Percentiles rank a stretch among this genome's conserved stretches.
These are phyloP conservation scores for Styphnolobium japonicum DNA, from an alignment of 306 rosid species.

Conservation along the genomic window DNA sequence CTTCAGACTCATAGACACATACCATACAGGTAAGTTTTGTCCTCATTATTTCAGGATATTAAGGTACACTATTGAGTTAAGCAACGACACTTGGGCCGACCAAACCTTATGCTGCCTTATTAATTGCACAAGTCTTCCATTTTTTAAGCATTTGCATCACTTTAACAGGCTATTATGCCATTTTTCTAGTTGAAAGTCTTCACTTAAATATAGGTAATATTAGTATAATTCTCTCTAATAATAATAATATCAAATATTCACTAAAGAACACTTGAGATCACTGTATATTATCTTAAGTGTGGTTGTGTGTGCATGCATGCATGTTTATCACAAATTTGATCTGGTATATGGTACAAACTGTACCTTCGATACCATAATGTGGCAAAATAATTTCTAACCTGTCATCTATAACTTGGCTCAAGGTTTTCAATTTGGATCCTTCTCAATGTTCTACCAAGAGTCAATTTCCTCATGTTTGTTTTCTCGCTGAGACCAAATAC, in stretches of 20 bases:
- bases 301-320: not conserved
- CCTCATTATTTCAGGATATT: conserved; percentile 1
- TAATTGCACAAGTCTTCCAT: not conserved
- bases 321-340: not conserved
- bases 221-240: not conserved
- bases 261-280: not conserved
- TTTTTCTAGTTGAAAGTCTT: not conserved
- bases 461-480: not conserved
- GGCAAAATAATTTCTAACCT: not conserved
- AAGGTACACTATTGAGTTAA: conserved; percentile 12
- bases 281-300: not conserved
- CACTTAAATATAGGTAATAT: not conserved
- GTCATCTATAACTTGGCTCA: not conserved
- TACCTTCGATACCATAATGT: not conserved
- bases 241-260: not conserved
- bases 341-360: not conserved
- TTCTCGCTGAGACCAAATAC: not conserved
- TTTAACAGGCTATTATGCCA: not conserved
- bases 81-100: not conserved
- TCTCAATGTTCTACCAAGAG: not conserved
- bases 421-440: not conserved
- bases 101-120: not conserved
- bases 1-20: conserved; percentile 97
- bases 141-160: not conserved
- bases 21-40: conserved; percentile 78